phyloP scores from a whole-genome alignment of 2,329 filamentous ascomycete species.

The Verticillium klebahnii region DNA sequence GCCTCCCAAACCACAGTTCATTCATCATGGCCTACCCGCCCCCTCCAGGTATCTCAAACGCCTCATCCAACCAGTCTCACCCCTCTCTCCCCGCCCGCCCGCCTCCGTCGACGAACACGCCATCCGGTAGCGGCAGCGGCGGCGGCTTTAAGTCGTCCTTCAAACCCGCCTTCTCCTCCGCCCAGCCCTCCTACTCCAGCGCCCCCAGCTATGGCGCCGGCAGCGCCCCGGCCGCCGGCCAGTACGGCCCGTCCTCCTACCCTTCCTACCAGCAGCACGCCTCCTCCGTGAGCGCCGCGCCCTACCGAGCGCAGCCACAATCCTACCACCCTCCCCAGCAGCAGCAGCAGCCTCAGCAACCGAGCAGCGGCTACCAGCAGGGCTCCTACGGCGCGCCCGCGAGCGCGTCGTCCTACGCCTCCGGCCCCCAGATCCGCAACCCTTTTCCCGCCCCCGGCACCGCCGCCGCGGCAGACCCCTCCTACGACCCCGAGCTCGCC shows the following conservation, averaged over 20 bases:
- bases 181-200: conserved; percentile 34
- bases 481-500: conserved; percentile 73
- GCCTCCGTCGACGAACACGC: conserved; percentile 48
- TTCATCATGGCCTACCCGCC: conserved; percentile 84
- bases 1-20: conserved; percentile 23
- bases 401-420: conserved; percentile 34
- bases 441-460: conserved; percentile 67
- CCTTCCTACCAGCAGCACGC: conserved; percentile 28
- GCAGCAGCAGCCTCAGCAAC: conserved; percentile 12
- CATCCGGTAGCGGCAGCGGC: conserved; percentile 14
- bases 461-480: conserved; percentile 35
- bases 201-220: conserved; percentile 24
- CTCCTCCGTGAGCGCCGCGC: conserved; percentile 11
- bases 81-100: conserved; percentile 75
- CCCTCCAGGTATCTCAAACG: conserved; percentile 67
- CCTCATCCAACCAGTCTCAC: conserved; percentile 34
- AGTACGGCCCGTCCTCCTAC: conserved; percentile 41
- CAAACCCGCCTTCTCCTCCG: conserved; percentile 29
- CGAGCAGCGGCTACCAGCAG: conserved; percentile 23
- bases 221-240: conserved; percentile 29
- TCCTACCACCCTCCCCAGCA: conserved; percentile 23
- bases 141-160: conserved; percentile 47
- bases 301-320: conserved; percentile 14
- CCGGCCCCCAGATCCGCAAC: conserved; percentile 69
- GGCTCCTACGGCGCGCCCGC: conserved; percentile 25